Evolutionary conservation across 352 stramenopile genomes (phyloP).

Genomic region (Aphanomyces astaci): DNA sequence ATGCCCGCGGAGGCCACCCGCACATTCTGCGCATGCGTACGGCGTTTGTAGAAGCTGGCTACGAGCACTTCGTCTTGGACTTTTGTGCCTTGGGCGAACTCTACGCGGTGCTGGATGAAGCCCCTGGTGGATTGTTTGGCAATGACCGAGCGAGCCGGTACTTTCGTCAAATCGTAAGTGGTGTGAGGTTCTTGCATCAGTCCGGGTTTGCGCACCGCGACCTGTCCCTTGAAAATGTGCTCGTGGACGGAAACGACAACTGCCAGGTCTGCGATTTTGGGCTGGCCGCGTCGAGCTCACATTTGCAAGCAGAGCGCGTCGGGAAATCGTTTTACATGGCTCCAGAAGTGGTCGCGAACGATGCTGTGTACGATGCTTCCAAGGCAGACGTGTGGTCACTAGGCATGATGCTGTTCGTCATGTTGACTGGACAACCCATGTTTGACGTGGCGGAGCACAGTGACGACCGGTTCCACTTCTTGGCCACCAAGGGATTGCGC

Average conservation of each 20-base stretch:
- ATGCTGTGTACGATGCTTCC: slow-evolving; percentile 1
- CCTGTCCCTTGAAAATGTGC: slow-evolving; percentile 81
- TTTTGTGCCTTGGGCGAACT: slow-evolving; percentile 74
- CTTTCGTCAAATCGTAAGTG: slow-evolving; percentile 26
- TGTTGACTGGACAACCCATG: slow-evolving; percentile 30
- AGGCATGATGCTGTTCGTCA: slow-evolving; percentile 23
- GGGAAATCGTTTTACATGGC: slow-evolving; percentile 97
- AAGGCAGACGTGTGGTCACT: slow-evolving; percentile 25
- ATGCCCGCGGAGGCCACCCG: slow-evolving; percentile 52
- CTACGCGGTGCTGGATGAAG: slow-evolving; percentile 34
- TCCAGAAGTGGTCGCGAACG: slow-evolving; percentile 85
- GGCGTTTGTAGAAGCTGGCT: slow-evolving; percentile 34
- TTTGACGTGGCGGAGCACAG: slow-evolving; percentile 80
- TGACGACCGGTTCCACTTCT: slow-evolving; percentile 63
- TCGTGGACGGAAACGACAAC: slow-evolving; percentile 61
- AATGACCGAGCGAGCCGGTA: slow-evolving; percentile 22
- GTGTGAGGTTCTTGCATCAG: slow-evolving; percentile 69
- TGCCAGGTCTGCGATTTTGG: slow-evolving; percentile 24
- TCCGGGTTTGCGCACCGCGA: slow-evolving; percentile 81
- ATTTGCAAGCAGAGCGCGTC: slow-evolving; percentile 32
- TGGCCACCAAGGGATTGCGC: slow-evolving; percentile 34
- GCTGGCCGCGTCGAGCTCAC: background rate
- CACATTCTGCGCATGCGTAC: slow-evolving; percentile 57
- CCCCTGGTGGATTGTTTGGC: slow-evolving; percentile 26
- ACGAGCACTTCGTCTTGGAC: slow-evolving; percentile 34